phyloP scores from a whole-genome alignment of 2,329 filamentous ascomycete genomes.

The Paraphoma sp. region DNA sequence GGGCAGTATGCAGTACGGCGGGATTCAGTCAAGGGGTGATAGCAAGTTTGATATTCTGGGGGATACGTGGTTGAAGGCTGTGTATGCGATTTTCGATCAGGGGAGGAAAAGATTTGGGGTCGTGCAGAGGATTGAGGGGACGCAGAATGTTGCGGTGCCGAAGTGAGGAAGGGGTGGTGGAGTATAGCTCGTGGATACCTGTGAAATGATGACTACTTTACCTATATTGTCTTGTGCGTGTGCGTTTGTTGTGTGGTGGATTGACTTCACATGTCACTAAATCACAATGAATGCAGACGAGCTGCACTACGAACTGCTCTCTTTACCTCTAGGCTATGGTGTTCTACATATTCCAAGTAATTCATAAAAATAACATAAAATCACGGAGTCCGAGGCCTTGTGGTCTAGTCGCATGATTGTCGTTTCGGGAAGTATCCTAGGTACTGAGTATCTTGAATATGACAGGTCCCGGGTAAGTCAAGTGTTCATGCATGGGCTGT shows the following conservation, averaged over 20 bases:
- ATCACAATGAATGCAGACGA: too few species aligned
- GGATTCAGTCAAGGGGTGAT: slow-evolving; percentile 26
- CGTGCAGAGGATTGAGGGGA: slow-evolving; percentile 27
- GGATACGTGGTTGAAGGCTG: slow-evolving; percentile 28
- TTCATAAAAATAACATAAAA: too few species aligned
- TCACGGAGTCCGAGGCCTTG: too few species aligned
- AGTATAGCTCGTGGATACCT: not conserved
- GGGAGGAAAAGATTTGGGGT: slow-evolving; percentile 24
- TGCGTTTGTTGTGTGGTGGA: not conserved
- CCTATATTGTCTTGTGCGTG: not conserved
- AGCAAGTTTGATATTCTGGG: slow-evolving; percentile 33
- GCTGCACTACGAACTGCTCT: too few species aligned
- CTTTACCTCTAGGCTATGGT: too few species aligned
- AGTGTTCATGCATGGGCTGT: not conserved
- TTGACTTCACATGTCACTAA: not conserved
- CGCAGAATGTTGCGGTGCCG: slow-evolving; percentile 17
- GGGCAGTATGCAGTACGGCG: slow-evolving; percentile 28
- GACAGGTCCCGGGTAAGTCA: not conserved
- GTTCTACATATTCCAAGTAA: too few species aligned
- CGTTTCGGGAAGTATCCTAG: not conserved
- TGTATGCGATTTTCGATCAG: slow-evolving; percentile 36
- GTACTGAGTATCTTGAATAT: not conserved
- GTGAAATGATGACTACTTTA: not conserved
- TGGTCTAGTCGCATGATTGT: not conserved
- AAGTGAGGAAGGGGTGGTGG: not conserved